Base-by-base conservation (phyloP, 257 asterid species). In the Forsythia viridissima region DNA sequence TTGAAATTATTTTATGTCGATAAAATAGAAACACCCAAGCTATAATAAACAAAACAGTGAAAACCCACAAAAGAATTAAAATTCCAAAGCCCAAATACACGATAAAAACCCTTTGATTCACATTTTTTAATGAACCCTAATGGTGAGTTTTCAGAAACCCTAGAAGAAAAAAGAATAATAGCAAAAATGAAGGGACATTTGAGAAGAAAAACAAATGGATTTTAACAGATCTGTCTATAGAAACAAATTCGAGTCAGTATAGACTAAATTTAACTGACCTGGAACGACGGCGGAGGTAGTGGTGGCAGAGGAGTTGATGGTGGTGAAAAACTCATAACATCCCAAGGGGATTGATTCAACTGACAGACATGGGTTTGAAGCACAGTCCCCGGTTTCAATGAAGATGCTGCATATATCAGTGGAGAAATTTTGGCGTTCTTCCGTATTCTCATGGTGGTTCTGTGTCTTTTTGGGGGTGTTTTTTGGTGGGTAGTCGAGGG, bases 281-380 rank as follows among this genome's bases (percentile, higher is more conserved):
- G 75, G 40, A 70, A 65, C 67, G 36, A 37, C 20, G 79, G 68
- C 12, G 70, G 48, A 18, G 13, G 30, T 34, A 79, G 84, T 20
- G 82, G 77, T 13, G 55, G 42, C 20, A 80, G 77, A 18, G 69
- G 37, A 12, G 52, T 38, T 63, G 77, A 57, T 21, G 70, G 40
- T 63, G 70, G 70, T 16, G 69, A 74, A 40, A 74, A 74, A 39
- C 41, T 74, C 70, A 74, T 74, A n/a, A 74, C 77, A 39, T 74
- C 77, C 69, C 81, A 88, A 5, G 92, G 90, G 40, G 92, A 86
- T 51, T 88, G 92, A 61, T 88, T 88, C 30, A 88, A 89, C 77
- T 82, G 89, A 16, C 92, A 88, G 9, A 79, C 20, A 30, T 76
- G 84, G 46, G 77, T 20, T 13, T 66, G 77, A 16, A 55, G 24